Evolutionary conservation across 202 grass and related monocot genomes (phyloP).

Genomic region (Bolboschoenoplectus hybrid): DNA sequence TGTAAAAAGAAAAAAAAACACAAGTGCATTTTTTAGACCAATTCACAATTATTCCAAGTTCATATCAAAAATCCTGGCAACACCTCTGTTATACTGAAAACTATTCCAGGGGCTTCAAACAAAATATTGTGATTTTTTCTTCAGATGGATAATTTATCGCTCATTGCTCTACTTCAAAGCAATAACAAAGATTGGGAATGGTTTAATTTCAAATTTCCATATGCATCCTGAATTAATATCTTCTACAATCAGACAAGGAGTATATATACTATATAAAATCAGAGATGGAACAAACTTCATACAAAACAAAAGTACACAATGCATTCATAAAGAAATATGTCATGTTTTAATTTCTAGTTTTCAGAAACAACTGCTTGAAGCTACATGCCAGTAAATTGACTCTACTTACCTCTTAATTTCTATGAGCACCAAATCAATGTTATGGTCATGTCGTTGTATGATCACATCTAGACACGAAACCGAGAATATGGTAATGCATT

Average conservation of each 20-base stretch:
- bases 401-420: conserved; percentile 4
- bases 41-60: too few relatives aligned
- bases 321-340: conserved; percentile 1
- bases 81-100: too few relatives aligned
- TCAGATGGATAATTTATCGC: background rate
- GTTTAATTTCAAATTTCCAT: background rate
- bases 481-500: background rate
- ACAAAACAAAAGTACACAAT: conserved; percentile 1
- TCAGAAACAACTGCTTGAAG: conserved; percentile 14
- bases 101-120: background rate
- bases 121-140: background rate
- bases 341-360: background rate
- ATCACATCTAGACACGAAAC: background rate
- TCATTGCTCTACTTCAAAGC: background rate
- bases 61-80: too few relatives aligned
- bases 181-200: background rate
- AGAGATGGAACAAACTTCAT: conserved; percentile 23
- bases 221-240: background rate
- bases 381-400: conserved; percentile 32
- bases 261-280: conserved; percentile 23
- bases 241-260: background rate
- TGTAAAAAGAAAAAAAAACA: too few relatives aligned
- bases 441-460: conserved; percentile 1
- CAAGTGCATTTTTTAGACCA: too few relatives aligned
- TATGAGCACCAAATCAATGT: background rate